Conservation (phyloP, 1,284 basidiomycete species). For the Testicularia cyperi region DNA sequence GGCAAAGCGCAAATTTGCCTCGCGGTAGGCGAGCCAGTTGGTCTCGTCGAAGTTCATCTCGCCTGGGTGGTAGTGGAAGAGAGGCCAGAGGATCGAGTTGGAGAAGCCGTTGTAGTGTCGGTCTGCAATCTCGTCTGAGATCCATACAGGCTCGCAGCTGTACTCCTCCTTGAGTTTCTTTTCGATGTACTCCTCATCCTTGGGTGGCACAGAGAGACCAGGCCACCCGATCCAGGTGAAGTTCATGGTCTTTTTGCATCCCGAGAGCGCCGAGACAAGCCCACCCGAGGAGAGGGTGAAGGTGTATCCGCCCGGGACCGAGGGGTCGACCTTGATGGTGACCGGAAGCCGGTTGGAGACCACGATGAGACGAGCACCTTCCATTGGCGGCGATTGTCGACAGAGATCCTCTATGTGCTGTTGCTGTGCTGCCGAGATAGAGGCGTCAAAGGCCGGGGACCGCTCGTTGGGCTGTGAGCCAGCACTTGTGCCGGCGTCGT, state of each 20-base stretch:
- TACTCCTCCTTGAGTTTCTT: slow-evolving; percentile 84
- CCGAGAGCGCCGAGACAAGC: slow-evolving; percentile 56
- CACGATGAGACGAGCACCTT: slow-evolving; percentile 73
- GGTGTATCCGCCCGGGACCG: slow-evolving; percentile 53
- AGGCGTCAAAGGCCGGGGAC: slow-evolving; percentile 3
- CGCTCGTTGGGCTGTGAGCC: too few species aligned
- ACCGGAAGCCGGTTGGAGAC: slow-evolving; percentile 88
- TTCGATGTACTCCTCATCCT: slow-evolving; percentile 54
- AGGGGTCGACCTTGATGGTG: slow-evolving; percentile 57
- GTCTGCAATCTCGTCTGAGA: slow-evolving; percentile 95
- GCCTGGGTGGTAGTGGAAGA: slow-evolving; percentile 87
- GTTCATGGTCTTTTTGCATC: slow-evolving; percentile 56
- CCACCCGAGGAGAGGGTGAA: slow-evolving; percentile 57
- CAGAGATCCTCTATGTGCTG: slow-evolving; percentile 27
- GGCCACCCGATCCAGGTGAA: slow-evolving; percentile 61
- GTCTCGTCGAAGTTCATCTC: slow-evolving; percentile 97
- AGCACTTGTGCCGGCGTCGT: too few species aligned
- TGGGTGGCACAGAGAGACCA: slow-evolving; percentile 48
- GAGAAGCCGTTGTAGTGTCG: slow-evolving; percentile 97
- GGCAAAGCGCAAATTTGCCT: slow-evolving; percentile 93
- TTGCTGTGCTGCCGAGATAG: slow-evolving; percentile 24
- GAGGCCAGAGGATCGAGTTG: slow-evolving; percentile 98
- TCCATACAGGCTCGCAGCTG: slow-evolving; percentile 94
- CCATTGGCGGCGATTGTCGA: slow-evolving; percentile 10
- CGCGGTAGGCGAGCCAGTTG: slow-evolving; percentile 95